These are phyloP conservation scores for Hypsizygus marmoreus DNA, from an alignment of 768 basidiomycete genomes.

Conservation along the genomic window DNA sequence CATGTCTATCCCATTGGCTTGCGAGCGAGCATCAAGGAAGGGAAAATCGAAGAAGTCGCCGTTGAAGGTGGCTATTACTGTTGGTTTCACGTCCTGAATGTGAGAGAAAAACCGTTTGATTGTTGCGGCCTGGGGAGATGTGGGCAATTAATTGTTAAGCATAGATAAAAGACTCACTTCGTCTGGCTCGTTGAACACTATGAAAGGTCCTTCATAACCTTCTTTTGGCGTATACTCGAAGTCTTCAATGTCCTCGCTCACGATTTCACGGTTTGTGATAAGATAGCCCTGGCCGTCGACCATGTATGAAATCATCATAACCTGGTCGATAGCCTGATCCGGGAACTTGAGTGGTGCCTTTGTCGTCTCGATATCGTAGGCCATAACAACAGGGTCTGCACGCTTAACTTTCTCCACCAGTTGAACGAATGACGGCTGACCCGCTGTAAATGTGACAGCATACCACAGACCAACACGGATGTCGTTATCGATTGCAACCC, in stretches of 20 bases:
- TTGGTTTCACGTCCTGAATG: slow-evolving; percentile 90
- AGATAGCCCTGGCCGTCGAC: slow-evolving; percentile 96
- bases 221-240: slow-evolving; percentile 99
- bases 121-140: slow-evolving; percentile 60
- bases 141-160: slow-evolving; percentile 4
- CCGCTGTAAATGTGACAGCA: slow-evolving; percentile 77
- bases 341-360: slow-evolving; percentile 99
- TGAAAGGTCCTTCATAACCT: slow-evolving; percentile 96
- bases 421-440: slow-evolving; percentile 70
- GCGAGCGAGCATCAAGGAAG: slow-evolving; percentile 85
- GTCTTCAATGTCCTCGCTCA: slow-evolving; percentile 96
- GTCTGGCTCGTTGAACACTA: slow-evolving; percentile 90
- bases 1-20: slow-evolving; percentile 93
- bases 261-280: slow-evolving; percentile 97
- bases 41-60: slow-evolving; percentile 99
- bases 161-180: slow-evolving; percentile 56
- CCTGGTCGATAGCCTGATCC: slow-evolving; percentile 92
- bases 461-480: slow-evolving; percentile 99
- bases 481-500: slow-evolving; percentile 99
- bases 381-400: slow-evolving; percentile 99
- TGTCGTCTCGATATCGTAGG: slow-evolving; percentile 97
- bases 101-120: slow-evolving; percentile 92
- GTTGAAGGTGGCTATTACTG: slow-evolving; percentile 98
- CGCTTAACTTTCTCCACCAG: slow-evolving; percentile 91
- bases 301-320: slow-evolving; percentile 99